Percentiles rank a stretch among this genome's conserved stretches.
These are phyloP conservation scores for Candida glucosophila DNA, from an alignment of 1,139 yeast species.

Conservation along the genomic window DNA sequence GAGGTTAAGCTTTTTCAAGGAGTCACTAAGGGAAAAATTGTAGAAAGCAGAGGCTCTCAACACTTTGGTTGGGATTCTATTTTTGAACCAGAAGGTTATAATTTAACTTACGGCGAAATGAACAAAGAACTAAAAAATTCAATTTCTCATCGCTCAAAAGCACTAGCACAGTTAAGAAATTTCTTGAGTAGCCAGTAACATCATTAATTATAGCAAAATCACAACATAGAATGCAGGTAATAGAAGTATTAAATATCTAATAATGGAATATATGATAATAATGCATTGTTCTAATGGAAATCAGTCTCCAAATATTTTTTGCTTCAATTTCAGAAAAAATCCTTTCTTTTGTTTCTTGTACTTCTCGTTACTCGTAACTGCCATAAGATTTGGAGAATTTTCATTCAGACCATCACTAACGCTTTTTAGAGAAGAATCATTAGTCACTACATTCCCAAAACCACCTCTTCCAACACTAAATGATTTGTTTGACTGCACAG, in stretches of 20 bases:
- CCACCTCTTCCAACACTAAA: constrained; percentile 42
- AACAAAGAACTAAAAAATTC: constrained; percentile 63
- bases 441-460: constrained; percentile 36
- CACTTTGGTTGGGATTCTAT: constrained; percentile 94
- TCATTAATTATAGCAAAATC: not conserved
- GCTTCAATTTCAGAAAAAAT: constrained; percentile 11
- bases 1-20: constrained; percentile 79
- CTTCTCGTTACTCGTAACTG: constrained; percentile 18
- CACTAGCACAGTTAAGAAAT: constrained; percentile 62
- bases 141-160: constrained; percentile 81
- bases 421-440: constrained; percentile 7
- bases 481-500: constrained; percentile 30
- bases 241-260: constrained; percentile 4
- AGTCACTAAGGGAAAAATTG: constrained; percentile 71
- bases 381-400: constrained; percentile 12
- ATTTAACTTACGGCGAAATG: constrained; percentile 89
- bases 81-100: constrained; percentile 68
- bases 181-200: constrained; percentile 30
- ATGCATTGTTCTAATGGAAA: too few relatives aligned
- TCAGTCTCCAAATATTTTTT: not conserved
- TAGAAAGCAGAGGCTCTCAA: constrained; percentile 65
- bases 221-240: not conserved
- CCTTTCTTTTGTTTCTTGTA: constrained; percentile 12
- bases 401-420: constrained; percentile 6
- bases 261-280: too few relatives aligned